Conservation (phyloP, 176 grass and related monocot species). For the Phoenix roebelenii region DNA sequence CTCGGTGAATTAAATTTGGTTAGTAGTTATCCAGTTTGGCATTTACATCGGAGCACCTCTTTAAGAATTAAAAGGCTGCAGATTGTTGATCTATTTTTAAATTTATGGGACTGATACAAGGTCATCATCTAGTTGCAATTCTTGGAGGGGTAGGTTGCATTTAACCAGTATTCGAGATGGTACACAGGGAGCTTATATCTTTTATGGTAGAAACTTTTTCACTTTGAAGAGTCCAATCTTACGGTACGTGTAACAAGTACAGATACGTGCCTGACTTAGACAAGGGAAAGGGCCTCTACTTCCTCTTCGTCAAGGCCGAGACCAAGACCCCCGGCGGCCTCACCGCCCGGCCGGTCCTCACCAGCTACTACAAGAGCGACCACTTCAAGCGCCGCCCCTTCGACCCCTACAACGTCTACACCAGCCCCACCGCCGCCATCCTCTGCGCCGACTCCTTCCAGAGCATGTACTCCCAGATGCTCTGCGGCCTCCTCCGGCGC, state of each 20-base stretch:
- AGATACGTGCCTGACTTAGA: constrained; percentile 9
- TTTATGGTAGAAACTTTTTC: too few relatives aligned
- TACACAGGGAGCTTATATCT: too few relatives aligned
- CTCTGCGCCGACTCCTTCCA: constrained; percentile 9
- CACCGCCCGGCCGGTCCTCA: constrained; percentile 10
- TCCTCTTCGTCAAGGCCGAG: constrained; percentile 14
- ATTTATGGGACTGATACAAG: too few relatives aligned
- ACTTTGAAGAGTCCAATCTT: too few relatives aligned
- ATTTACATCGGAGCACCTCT: too few relatives aligned
- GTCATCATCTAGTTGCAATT: too few relatives aligned
- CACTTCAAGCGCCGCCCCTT: constrained; percentile 14
- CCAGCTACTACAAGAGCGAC: constrained; percentile 16
- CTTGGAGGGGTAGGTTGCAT: too few relatives aligned
- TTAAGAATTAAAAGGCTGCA: too few relatives aligned
- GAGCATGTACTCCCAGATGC: constrained; percentile 22
- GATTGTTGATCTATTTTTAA: too few relatives aligned
- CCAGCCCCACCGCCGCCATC: constrained; percentile 11
- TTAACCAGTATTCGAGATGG: too few relatives aligned
- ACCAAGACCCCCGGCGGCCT: constrained; percentile 10
- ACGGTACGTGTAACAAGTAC: background rate
- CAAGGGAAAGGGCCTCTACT: constrained; percentile 14
- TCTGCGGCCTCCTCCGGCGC: constrained; percentile 11
- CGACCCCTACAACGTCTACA: constrained; percentile 21
- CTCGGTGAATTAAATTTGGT: too few relatives aligned
- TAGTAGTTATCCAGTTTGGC: too few relatives aligned